Percentiles rank a stretch among this genome's conserved stretches.
These are phyloP conservation scores for Juglanconis juglandina DNA, from an alignment of 2,329 filamentous ascomycete genomes.

Conservation along the genomic window DNA sequence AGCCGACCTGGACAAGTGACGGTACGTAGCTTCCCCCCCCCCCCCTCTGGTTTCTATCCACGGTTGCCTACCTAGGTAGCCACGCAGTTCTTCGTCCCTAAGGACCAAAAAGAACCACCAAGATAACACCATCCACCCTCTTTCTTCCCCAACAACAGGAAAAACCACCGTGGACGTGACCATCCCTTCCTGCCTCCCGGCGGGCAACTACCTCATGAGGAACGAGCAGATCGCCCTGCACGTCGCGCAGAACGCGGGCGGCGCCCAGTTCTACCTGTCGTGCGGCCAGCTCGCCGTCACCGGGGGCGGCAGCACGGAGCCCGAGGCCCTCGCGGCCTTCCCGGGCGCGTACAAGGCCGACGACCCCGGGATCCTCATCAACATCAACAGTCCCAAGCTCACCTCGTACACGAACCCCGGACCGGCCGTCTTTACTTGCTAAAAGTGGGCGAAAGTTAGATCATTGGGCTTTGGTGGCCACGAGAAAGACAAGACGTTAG, in stretches of 20 bases:
- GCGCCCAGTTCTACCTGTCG: slow-evolving; percentile 24
- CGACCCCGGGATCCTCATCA: slow-evolving; percentile 24
- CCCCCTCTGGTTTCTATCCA: background rate
- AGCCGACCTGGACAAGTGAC: slow-evolving; percentile 15
- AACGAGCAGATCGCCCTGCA: slow-evolving; percentile 27
- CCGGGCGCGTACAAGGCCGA: slow-evolving; percentile 23
- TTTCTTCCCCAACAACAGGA: background rate
- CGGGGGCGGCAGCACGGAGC: slow-evolving; percentile 20
- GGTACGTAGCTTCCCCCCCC: background rate
- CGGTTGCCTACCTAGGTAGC: background rate
- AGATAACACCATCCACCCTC: background rate
- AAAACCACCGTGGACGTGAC: slow-evolving; percentile 18
- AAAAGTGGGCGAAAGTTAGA: background rate
- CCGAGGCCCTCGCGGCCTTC: slow-evolving; percentile 18
- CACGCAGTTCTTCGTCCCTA: background rate
- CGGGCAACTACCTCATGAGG: slow-evolving; percentile 26
- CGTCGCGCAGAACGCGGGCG: slow-evolving; percentile 20
- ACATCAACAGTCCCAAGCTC: slow-evolving; percentile 25
- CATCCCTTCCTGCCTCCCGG: slow-evolving; percentile 23
- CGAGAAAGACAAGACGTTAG: background rate
- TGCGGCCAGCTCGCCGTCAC: slow-evolving; percentile 23
- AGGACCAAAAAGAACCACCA: background rate
- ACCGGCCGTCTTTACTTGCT: slow-evolving; percentile 4
- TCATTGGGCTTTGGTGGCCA: too few relatives aligned
- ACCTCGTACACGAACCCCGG: slow-evolving; percentile 23